These are phyloP conservation scores for Agaricus subrufescens DNA, from an alignment of 768 basidiomycete genomes.

Conservation along the genomic window DNA sequence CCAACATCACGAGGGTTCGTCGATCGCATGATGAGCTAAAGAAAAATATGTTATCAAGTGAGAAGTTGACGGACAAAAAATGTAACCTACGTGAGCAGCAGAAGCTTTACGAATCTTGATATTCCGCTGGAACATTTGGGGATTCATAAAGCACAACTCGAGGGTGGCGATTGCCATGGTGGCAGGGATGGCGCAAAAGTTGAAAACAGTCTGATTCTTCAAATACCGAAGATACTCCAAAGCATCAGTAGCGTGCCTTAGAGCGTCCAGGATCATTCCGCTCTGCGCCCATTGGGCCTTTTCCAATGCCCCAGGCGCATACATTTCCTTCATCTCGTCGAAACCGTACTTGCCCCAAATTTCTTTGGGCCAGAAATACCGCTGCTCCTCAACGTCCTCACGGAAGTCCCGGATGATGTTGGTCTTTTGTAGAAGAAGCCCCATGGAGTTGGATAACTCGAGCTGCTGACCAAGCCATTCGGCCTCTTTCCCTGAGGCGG, in stretches of 20 bases:
- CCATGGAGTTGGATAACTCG: constrained; percentile 90
- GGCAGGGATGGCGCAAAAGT: constrained; percentile 92
- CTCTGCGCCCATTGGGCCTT: constrained; percentile 79
- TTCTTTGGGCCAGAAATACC: constrained; percentile 93
- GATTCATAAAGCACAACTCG: constrained; percentile 91
- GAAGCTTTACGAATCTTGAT: constrained; percentile 94
- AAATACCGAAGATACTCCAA: constrained; percentile 87
- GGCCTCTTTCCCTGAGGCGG: constrained; percentile 79
- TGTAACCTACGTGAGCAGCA: constrained; percentile 65
- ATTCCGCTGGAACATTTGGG: constrained; percentile 76
- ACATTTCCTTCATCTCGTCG: constrained; percentile 65
- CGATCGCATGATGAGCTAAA: constrained; percentile 84
- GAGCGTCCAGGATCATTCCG: constrained; percentile 85
- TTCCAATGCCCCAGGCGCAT: constrained; percentile 47
- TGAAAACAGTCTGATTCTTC: constrained; percentile 90
- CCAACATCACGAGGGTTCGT: constrained; percentile 92
- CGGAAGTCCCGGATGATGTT: constrained; percentile 96
- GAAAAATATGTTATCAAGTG: not conserved
- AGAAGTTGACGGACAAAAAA: not conserved
- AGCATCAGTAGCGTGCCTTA: constrained; percentile 78
- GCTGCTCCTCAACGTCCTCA: constrained; percentile 80
- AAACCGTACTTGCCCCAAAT: constrained; percentile 86
- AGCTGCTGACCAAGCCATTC: constrained; percentile 73
- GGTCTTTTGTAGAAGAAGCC: constrained; percentile 94
- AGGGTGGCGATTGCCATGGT: constrained; percentile 96